Base-by-base conservation (phyloP, 164 flowering plant genomes). In the Buxus sempervirens region DNA sequence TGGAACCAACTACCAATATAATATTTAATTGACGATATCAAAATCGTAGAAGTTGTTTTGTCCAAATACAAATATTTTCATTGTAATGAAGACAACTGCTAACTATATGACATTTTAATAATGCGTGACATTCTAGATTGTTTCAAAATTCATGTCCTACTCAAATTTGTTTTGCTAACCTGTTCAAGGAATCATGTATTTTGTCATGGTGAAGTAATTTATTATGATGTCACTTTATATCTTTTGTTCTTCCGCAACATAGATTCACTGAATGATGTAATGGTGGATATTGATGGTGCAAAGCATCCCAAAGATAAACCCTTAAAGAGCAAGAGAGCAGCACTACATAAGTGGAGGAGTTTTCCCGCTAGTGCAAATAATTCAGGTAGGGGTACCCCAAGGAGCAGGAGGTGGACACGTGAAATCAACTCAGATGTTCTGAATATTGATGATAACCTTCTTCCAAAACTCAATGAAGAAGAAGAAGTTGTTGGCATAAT, bases 401-500 rank as follows among this genome's bases (percentile, higher is more conserved):
- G 16, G 14, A 10, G 18, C 16, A 86, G 86, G 82, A 94, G 89
- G 77, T 91, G 96, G 93, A 56, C 85, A 10, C 90, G 86, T 75
- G 90, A 89, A 54, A 80, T 83, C 56, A 82, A 84, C 72, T 77
- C 91, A 0, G 93, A 91, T 72, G 89, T 94, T 67, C 60, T 94
- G 58, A 82, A 88, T 66, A 76, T 94, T 60, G 87, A 88, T 63
- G 91, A 81, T 28, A 78, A 65, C 65, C 90, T 89, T 25, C 88
- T 90, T 16, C 90, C 92, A 5, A 85, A 74, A 63, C 77, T 84
- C 26, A 80, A 79, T 0, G 91, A 86, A 41, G 93, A 91, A 75
- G 97, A 87, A 78, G 97, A 94, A 79, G 93, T 90, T 41, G 92
- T 94, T 36, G 98, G 98, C 56, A 79, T 94, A 24, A 91, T 94